Evolutionary conservation across 805 yeast species (phyloP).

Genomic region (Myxozyma sirexii): DNA sequence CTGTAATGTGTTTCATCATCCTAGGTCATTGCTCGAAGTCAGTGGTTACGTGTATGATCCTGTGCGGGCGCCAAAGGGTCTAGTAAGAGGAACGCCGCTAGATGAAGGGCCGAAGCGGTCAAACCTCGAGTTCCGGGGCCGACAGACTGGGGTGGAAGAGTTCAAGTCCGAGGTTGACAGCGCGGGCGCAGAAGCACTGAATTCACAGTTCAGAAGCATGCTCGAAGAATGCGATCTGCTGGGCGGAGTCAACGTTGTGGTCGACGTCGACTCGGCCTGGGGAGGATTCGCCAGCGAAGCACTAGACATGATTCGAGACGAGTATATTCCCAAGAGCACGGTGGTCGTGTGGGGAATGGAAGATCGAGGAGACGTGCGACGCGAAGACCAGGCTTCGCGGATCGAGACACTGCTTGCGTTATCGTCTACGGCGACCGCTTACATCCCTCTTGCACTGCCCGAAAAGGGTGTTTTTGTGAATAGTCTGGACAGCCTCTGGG

Average conservation of each 20-base stretch:
- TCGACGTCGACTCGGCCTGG: conserved; percentile 83
- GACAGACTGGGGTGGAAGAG: conserved; percentile 62
- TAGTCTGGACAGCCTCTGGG: conserved; percentile 23
- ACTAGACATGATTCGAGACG: conserved; percentile 65
- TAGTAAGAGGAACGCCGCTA: conserved; percentile 38
- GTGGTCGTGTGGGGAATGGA: conserved; percentile 54
- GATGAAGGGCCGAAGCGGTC: background rate
- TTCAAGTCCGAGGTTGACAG: conserved; percentile 47
- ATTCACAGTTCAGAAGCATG: conserved; percentile 58
- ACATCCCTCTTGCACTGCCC: conserved; percentile 30
- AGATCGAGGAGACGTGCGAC: conserved; percentile 15
- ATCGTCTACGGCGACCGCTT: conserved; percentile 23
- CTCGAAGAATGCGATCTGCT: conserved; percentile 77
- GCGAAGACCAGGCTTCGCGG: conserved; percentile 15
- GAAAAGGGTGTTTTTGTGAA: background rate
- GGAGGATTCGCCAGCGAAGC: conserved; percentile 66
- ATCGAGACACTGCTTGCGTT: conserved; percentile 23
- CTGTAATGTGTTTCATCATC: conserved; percentile 65
- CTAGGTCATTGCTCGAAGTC: conserved; percentile 58
- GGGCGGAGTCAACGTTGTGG: conserved; percentile 67
- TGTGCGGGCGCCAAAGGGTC: conserved; percentile 40
- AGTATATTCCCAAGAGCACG: conserved; percentile 56
- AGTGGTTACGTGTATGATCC: conserved; percentile 63
- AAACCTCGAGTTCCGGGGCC: conserved; percentile 36
- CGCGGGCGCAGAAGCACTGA: conserved; percentile 53